Evolutionary conservation across 2,329 filamentous ascomycete genomes (phyloP).

Genomic region (Phoma herbarum): DNA sequence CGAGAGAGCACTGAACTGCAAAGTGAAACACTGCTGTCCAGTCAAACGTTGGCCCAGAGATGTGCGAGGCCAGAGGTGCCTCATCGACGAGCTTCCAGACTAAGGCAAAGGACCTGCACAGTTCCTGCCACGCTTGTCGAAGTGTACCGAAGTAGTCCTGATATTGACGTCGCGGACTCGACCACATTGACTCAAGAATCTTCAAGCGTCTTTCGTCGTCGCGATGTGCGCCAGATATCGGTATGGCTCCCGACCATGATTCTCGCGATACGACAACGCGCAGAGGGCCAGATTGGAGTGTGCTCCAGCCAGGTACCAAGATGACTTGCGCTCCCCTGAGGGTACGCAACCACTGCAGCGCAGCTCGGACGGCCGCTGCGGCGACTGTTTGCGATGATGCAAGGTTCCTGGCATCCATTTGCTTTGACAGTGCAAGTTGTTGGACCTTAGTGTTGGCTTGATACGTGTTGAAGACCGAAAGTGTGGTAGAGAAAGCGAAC

Average conservation of each 20-base stretch:
- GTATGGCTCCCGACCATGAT: constrained; percentile 36
- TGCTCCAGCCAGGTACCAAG: constrained; percentile 35
- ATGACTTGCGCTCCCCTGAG: constrained; percentile 39
- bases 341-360: constrained; percentile 18
- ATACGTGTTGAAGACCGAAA: constrained; percentile 27
- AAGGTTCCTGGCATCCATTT: not conserved
- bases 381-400: not conserved
- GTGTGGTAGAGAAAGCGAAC: constrained; percentile 36
- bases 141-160: constrained; percentile 39
- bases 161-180: constrained; percentile 29
- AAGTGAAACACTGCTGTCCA: constrained; percentile 35
- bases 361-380: not conserved
- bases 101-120: constrained; percentile 34
- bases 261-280: constrained; percentile 31
- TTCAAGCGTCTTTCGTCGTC: constrained; percentile 29
- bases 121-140: constrained; percentile 21
- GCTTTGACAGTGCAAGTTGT: not conserved
- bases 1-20: constrained; percentile 24
- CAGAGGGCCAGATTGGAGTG: constrained; percentile 29
- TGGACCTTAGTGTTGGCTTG: constrained; percentile 25
- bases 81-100: constrained; percentile 32
- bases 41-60: constrained; percentile 22
- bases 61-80: not conserved
- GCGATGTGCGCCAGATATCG: constrained; percentile 24
- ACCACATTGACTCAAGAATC: constrained; percentile 36